Conservation (phyloP, 1,284 basidiomycete species). For the Gymnopus androsaceus region DNA sequence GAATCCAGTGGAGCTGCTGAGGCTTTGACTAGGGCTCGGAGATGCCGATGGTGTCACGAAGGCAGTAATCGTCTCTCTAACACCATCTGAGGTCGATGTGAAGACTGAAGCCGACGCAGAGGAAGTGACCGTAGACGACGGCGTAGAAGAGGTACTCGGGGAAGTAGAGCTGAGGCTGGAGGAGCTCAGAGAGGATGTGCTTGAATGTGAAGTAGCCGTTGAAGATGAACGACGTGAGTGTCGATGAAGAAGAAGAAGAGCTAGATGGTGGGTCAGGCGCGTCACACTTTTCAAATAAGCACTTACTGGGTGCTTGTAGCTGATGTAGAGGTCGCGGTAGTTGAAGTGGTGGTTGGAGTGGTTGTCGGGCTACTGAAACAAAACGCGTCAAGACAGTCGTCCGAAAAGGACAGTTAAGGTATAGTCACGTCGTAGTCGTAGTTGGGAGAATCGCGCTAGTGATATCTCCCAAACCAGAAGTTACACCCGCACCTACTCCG, state of each 20-base stretch:
- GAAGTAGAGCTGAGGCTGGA: conserved; percentile 19
- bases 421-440: conserved; percentile 3
- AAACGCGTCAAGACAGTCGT: background rate
- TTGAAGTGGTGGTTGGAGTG: background rate
- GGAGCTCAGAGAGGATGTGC: conserved; percentile 14
- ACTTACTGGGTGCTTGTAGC: conserved; percentile 2
- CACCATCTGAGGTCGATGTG: conserved; percentile 21
- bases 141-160: conserved; percentile 14
- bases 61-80: conserved; percentile 29
- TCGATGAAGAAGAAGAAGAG: conserved; percentile 5
- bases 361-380: background rate
- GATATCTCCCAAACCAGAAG: conserved; percentile 16
- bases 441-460: conserved; percentile 23
- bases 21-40: conserved; percentile 19
- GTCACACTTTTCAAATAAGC: background rate
- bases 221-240: conserved; percentile 14
- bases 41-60: conserved; percentile 24
- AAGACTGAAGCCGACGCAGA: conserved; percentile 10
- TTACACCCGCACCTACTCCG: conserved; percentile 18
- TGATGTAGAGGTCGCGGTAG: conserved; percentile 7
- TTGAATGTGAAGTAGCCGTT: conserved; percentile 18
- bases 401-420: background rate
- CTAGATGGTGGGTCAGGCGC: conserved; percentile 5
- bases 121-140: conserved; percentile 13
- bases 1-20: conserved; percentile 40